Percentiles rank a stretch among this genome's conserved stretches.
These are phyloP conservation scores for Xanthoconium stramineum DNA, from an alignment of 768 basidiomycete genomes.

Conservation along the genomic window DNA sequence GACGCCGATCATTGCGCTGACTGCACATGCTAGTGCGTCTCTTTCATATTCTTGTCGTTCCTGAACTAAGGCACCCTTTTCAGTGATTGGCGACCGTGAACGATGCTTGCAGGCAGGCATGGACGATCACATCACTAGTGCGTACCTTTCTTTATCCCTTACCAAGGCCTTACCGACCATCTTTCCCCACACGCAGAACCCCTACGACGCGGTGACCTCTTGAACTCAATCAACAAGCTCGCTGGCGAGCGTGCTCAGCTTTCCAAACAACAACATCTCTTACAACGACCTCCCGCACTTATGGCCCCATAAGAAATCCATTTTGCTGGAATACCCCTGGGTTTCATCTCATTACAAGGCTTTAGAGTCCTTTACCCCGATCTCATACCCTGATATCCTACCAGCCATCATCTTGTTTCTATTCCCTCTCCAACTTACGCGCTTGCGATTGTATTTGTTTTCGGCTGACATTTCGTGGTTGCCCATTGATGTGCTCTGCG, in stretches of 20 bases:
- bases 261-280: conserved; percentile 29
- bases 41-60: background rate
- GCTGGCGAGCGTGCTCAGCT: conserved; percentile 57
- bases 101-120: conserved; percentile 74
- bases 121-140: conserved; percentile 84
- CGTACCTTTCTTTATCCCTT: conserved; percentile 24
- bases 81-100: conserved; percentile 88
- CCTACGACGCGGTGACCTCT: conserved; percentile 69
- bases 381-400: conserved; percentile 14
- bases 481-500: background rate
- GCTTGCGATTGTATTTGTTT: conserved; percentile 7
- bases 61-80: conserved; percentile 9
- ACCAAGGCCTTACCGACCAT: background rate
- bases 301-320: conserved; percentile 20
- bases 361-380: background rate
- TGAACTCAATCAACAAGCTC: conserved; percentile 80
- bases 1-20: conserved; percentile 93
- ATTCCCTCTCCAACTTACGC: background rate
- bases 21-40: conserved; percentile 90
- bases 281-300: conserved; percentile 33
- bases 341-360: background rate
- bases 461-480: background rate
- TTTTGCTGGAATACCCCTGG: conserved; percentile 1
- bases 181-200: conserved; percentile 51
- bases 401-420: background rate